These are phyloP conservation scores for Hylodesmum podocarpum DNA, from an alignment of 306 rosid species.

Conservation along the genomic window DNA sequence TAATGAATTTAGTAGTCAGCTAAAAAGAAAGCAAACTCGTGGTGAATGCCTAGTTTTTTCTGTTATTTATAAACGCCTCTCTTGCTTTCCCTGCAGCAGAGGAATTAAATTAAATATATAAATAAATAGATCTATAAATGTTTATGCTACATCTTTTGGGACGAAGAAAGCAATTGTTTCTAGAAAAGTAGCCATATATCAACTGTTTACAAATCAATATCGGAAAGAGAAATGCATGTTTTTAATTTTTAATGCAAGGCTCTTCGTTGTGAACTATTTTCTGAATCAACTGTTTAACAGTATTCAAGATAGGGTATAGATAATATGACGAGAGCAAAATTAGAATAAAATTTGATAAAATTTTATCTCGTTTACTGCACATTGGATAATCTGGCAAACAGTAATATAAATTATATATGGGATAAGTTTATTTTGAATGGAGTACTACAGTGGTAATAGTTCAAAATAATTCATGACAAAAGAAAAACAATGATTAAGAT, in stretches of 20 bases:
- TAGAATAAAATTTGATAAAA: too few relatives aligned
- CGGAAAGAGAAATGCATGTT: background rate
- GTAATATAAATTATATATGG: too few relatives aligned
- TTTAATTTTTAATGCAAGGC: background rate
- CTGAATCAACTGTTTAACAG: background rate
- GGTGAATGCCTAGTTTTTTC: background rate
- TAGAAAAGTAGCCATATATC: background rate
- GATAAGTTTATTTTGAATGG: too few relatives aligned
- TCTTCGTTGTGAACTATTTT: background rate
- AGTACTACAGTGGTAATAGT: too few relatives aligned
- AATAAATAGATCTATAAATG: background rate
- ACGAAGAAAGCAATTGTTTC: background rate
- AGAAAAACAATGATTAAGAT: too few relatives aligned
- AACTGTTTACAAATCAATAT: background rate
- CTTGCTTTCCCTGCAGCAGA: conserved; percentile 7
- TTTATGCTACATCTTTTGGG: background rate
- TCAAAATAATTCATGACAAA: too few relatives aligned
- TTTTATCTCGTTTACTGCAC: background rate
- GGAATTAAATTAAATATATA: background rate
- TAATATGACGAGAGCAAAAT: too few relatives aligned
- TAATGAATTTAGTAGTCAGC: conserved; percentile 7
- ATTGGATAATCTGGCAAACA: background rate
- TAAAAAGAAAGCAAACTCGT: background rate
- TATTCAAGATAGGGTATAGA: background rate
- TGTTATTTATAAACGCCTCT: background rate